A percentile compares a stretch with the other conserved stretches of the same genome.
These are phyloP conservation scores for Trapa incisa DNA, from an alignment of 345 rosid species.

Conservation along the genomic window DNA sequence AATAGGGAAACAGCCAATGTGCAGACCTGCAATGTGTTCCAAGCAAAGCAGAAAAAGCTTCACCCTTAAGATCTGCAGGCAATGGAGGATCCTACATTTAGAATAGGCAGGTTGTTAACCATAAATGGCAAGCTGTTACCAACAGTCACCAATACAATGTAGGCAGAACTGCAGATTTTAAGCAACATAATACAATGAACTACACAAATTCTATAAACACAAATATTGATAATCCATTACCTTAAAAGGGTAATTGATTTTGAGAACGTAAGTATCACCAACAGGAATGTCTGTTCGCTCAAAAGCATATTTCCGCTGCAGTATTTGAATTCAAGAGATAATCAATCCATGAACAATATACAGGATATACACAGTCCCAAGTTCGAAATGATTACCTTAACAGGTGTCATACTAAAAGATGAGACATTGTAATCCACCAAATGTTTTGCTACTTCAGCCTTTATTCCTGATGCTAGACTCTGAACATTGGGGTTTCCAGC, in stretches of 20 bases:
- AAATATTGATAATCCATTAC: conserved; percentile 21
- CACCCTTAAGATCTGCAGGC: conserved; percentile 75
- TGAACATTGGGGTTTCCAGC: conserved; percentile 18
- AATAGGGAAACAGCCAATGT: background rate
- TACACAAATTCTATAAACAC: background rate
- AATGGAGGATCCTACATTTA: conserved; percentile 69
- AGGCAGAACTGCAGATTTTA: background rate
- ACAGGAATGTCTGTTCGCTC: conserved; percentile 63
- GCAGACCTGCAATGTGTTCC: conserved; percentile 81
- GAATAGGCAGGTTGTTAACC: background rate
- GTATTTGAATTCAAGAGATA: conserved; percentile 9
- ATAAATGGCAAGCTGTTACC: background rate
- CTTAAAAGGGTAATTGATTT: conserved; percentile 89
- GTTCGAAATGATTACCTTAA: conserved; percentile 44
- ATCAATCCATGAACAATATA: background rate
- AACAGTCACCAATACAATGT: background rate
- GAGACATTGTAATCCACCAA: conserved; percentile 61
- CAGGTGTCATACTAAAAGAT: conserved; percentile 70
- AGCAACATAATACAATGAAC: conserved; percentile 1
- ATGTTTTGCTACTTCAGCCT: conserved; percentile 62
- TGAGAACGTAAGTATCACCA: conserved; percentile 76
- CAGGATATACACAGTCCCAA: background rate
- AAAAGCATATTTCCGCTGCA: conserved; percentile 81
- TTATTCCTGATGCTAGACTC: conserved; percentile 60
- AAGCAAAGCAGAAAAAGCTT: conserved; percentile 64